phyloP scores from a whole-genome alignment of 306 rosid genomes.

The Rosa rugosa region DNA sequence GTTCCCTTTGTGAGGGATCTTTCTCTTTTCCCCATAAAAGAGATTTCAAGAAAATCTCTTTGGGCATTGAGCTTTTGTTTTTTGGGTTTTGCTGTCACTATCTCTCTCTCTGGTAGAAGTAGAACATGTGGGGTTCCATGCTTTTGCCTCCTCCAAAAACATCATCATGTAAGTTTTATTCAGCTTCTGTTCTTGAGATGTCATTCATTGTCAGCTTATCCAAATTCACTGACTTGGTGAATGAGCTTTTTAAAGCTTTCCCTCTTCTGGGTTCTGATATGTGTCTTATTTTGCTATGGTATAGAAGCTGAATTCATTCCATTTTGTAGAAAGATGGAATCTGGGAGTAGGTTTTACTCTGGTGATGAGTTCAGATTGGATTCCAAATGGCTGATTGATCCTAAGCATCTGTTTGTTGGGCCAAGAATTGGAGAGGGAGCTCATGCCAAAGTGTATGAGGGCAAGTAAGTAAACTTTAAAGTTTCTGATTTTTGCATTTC shows the following conservation, averaged over 20 bases:
- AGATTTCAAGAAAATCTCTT: slow-evolving; percentile 47
- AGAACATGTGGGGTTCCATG: slow-evolving; percentile 69
- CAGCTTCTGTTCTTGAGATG: slow-evolving; percentile 56
- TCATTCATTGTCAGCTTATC: slow-evolving; percentile 67
- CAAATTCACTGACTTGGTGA: slow-evolving; percentile 30
- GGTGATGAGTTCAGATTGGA: slow-evolving; percentile 83
- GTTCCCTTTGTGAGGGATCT: slow-evolving; percentile 45
- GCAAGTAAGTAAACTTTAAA: slow-evolving; percentile 72
- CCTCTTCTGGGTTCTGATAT: slow-evolving; percentile 37
- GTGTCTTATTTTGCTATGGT: slow-evolving; percentile 24
- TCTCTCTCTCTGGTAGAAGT: slow-evolving; percentile 30
- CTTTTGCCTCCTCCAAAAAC: slow-evolving; percentile 57
- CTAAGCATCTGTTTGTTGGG: slow-evolving; percentile 76
- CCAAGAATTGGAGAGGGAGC: slow-evolving; percentile 95
- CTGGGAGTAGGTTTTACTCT: slow-evolving; percentile 71
- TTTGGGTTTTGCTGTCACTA: slow-evolving; percentile 35
- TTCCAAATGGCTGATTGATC: slow-evolving; percentile 80
- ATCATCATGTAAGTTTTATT: slow-evolving; percentile 56
- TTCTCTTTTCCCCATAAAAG: slow-evolving; percentile 49
- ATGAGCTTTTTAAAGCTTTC: slow-evolving; percentile 31
- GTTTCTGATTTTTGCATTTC: slow-evolving; percentile 16
- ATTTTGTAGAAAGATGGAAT: slow-evolving; percentile 58
- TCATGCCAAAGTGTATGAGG: slow-evolving; percentile 95
- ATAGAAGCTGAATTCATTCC: slow-evolving; percentile 28
- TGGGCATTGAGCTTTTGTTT: slow-evolving; percentile 76